Evolutionary conservation across 352 stramenopile species (phyloP).

Genomic region (Phytophthora melonis): DNA sequence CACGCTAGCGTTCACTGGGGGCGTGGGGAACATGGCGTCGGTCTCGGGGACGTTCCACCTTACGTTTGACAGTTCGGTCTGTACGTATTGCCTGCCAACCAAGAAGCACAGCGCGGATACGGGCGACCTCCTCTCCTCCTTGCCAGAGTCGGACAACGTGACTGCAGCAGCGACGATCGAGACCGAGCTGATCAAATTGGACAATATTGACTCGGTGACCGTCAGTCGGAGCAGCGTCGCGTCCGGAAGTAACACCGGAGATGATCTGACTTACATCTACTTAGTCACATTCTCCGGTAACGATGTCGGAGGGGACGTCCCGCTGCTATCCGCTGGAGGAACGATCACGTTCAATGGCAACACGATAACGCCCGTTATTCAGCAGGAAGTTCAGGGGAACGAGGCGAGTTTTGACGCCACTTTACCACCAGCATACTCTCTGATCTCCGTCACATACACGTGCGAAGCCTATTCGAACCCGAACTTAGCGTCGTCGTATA

Average conservation of each 20-base stretch:
- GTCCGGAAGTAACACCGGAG: constrained; percentile 6
- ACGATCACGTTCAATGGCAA: constrained; percentile 47
- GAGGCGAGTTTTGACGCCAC: constrained; percentile 50
- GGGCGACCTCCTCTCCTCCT: constrained; percentile 40
- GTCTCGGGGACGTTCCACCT: constrained; percentile 63
- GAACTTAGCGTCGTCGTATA: constrained; percentile 61
- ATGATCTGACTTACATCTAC: constrained; percentile 84
- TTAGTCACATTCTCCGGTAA: constrained; percentile 91
- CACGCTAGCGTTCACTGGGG: constrained; percentile 76
- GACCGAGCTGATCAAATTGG: constrained; percentile 46
- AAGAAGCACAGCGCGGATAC: constrained; percentile 52
- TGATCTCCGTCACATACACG: constrained; percentile 57
- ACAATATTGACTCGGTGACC: constrained; percentile 69
- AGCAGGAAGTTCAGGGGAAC: constrained; percentile 55
- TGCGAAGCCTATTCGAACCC: constrained; percentile 91
- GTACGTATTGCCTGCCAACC: constrained; percentile 79
- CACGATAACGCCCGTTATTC: constrained; percentile 27
- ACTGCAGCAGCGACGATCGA: constrained; percentile 30
- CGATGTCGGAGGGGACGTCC: constrained; percentile 89
- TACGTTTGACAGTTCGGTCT: constrained; percentile 69
- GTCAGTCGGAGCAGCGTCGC: constrained; percentile 41
- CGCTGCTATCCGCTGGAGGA: constrained; percentile 59
- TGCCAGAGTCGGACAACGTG: constrained; percentile 13
- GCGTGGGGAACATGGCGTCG: constrained; percentile 48
- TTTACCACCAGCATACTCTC: constrained; percentile 40